Base-by-base conservation (phyloP, 306 rosid genomes). In the Rosa rugosa region DNA sequence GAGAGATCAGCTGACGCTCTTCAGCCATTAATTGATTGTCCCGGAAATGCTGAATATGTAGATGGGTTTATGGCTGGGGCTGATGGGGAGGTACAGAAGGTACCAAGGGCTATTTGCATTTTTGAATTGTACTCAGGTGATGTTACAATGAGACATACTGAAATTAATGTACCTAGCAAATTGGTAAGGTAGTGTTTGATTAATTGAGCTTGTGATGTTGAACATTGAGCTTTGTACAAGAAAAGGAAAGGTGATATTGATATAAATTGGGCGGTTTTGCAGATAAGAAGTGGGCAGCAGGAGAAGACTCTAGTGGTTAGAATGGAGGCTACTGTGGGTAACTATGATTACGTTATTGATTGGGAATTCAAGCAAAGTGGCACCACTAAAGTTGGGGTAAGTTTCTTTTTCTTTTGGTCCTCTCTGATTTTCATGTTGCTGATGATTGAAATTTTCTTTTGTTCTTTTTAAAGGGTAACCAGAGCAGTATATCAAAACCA, bases 271-370 rank as follows among this genome's bases (percentile, higher is more conserved):
- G 17, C 73, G 71, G 74, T 22, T 69, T 69, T 71, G 81, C 76
- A 94, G 97, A 86, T 94, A 85, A 90, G 92, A 83, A 82, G 92
- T 49, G 98, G 98, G 78, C 84, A 90, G 68, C 75, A 80, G 8
- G 94, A 88, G 66, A 69, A 67, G 31, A 87, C 73, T 73, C 88
- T 94, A 91, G 97, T 94, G 51, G 92, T 90, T 36, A 88, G 98
- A 75, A 92, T 94, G 98, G 77, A 90, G 79, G 97, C 98, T 44
- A 89, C 88, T 41, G 97, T 92, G 54, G 98, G 98, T 14, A 94
- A 94, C 81, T 92, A 94, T 36, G 98, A 94, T 75, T 94, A 94
- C 84, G 78, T 94, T 80, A 93, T 94, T 81, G 98, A 94, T 69
- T 94, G 98, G 98, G 98, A 92, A 75, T 94, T 94, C 79, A 80